Percentiles rank a stretch among this genome's conserved stretches.
Evolutionary conservation across 305 asterid species (phyloP).

Genomic region (Ilex paraguariensis): DNA sequence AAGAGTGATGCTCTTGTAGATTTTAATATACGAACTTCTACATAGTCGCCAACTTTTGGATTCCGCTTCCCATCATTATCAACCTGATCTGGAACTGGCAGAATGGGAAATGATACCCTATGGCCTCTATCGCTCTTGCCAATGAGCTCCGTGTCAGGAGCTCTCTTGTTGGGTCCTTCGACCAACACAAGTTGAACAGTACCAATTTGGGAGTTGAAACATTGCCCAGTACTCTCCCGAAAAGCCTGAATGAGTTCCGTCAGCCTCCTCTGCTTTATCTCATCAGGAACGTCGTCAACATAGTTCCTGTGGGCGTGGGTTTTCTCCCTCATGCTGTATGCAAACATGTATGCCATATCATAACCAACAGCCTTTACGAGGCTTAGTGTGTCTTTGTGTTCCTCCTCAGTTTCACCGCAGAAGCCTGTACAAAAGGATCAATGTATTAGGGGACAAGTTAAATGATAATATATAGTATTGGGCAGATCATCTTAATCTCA

Average conservation of each 20-base stretch:
- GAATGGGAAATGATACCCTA: constrained; percentile 57
- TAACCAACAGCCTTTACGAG: constrained; percentile 68
- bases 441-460: neutral
- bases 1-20: constrained; percentile 81
- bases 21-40: constrained; percentile 64
- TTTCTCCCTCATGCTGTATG: constrained; percentile 98
- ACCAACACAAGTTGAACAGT: constrained; percentile 79
- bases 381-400: constrained; percentile 73
- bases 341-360: constrained; percentile 99
- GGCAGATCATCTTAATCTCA: too few relatives aligned
- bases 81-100: constrained; percentile 53
- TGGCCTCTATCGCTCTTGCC: constrained; percentile 96
- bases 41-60: constrained; percentile 76
- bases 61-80: constrained; percentile 46
- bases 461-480: neutral
- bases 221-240: constrained; percentile 80
- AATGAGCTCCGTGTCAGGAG: constrained; percentile 79
- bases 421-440: constrained; percentile 47
- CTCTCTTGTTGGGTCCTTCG: constrained; percentile 95
- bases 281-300: constrained; percentile 78
- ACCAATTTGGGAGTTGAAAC: constrained; percentile 68
- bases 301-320: constrained; percentile 95
- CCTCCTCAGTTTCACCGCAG: constrained; percentile 94
- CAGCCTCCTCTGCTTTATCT: constrained; percentile 79
- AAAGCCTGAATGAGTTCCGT: constrained; percentile 78